These are phyloP conservation scores for Fagopyrum esculentum DNA, from an alignment of 148 eudicot genomes.

Conservation along the genomic window DNA sequence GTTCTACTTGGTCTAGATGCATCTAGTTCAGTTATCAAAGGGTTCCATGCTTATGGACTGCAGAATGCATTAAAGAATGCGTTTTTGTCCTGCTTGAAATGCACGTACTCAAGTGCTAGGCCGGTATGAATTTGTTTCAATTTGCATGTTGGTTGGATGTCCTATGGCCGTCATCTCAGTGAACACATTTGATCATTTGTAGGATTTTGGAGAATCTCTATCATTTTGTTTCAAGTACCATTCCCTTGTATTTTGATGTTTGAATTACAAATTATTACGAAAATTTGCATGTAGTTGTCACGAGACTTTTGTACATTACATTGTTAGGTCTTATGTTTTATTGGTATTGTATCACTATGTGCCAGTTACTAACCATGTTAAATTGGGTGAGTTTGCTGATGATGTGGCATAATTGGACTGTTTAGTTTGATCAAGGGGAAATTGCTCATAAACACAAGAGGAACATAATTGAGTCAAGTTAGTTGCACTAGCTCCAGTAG, in stretches of 20 bases:
- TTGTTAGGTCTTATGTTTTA: neutral
- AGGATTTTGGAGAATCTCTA: neutral
- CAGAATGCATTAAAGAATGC: constrained; percentile 82
- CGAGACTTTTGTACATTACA: neutral
- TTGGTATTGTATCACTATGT: neutral
- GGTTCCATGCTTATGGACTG: constrained; percentile 60
- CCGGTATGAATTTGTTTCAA: constrained; percentile 49
- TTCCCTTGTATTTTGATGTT: neutral
- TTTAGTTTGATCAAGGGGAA: neutral
- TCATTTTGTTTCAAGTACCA: neutral
- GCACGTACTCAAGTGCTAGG: constrained; percentile 81
- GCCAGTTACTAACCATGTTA: neutral
- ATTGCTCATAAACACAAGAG: neutral
- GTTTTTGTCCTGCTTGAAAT: constrained; percentile 73
- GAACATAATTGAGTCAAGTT: neutral
- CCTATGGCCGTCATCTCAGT: constrained; percentile 3
- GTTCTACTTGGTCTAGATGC: constrained; percentile 84
- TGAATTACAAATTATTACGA: neutral
- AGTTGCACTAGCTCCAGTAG: neutral
- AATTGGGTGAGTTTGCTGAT: neutral
- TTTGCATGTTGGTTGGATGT: neutral
- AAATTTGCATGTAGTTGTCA: neutral
- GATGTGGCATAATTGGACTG: neutral
- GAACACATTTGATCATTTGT: neutral
- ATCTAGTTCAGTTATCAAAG: constrained; percentile 54